Conservation (phyloP, 2,329 filamentous ascomycete species). For the Alternaria burnsii region DNA sequence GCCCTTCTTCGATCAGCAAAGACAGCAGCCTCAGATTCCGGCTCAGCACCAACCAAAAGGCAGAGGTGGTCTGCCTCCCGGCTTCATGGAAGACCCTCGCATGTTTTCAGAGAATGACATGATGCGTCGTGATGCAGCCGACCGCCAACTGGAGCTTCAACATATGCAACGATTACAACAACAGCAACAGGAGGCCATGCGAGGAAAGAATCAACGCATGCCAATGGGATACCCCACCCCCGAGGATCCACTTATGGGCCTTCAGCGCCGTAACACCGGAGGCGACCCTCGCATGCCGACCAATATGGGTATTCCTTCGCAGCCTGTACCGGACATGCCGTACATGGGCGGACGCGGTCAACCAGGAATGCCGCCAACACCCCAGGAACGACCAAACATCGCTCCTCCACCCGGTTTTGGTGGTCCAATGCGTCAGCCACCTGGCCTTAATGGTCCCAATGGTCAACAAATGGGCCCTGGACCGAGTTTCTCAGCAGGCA, state of each 20-base stretch:
- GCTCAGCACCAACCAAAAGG: slow-evolving; percentile 42
- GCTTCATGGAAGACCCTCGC: slow-evolving; percentile 49
- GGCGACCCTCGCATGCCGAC: slow-evolving; percentile 49
- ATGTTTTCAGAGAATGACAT: slow-evolving; percentile 46
- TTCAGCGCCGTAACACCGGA: slow-evolving; percentile 50
- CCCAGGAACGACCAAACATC: slow-evolving; percentile 48
- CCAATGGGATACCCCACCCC: slow-evolving; percentile 45
- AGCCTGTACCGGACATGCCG: slow-evolving; percentile 47
- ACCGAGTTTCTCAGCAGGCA: slow-evolving; percentile 48
- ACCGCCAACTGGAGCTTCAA: slow-evolving; percentile 40
- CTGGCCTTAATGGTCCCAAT: slow-evolving; percentile 42
- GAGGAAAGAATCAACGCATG: slow-evolving; percentile 42
- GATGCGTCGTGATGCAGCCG: slow-evolving; percentile 43
- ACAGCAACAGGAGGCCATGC: slow-evolving; percentile 42
- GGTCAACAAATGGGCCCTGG: slow-evolving; percentile 45
- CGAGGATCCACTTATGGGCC: slow-evolving; percentile 44
- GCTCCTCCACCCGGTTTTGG: slow-evolving; percentile 49
- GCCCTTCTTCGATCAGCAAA: slow-evolving; percentile 46
- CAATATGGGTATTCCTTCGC: slow-evolving; percentile 55
- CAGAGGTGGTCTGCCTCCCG: slow-evolving; percentile 47
- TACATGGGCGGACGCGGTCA: slow-evolving; percentile 46
- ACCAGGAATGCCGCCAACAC: slow-evolving; percentile 48
- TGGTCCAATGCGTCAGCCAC: slow-evolving; percentile 49
- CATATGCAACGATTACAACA: slow-evolving; percentile 44
- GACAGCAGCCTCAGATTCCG: slow-evolving; percentile 46